Evolutionary conservation across 2,329 filamentous ascomycete genomes (phyloP), one percentile per base, ranked within the genome.

Genomic region (Ceratocystis albifundus): DNA sequence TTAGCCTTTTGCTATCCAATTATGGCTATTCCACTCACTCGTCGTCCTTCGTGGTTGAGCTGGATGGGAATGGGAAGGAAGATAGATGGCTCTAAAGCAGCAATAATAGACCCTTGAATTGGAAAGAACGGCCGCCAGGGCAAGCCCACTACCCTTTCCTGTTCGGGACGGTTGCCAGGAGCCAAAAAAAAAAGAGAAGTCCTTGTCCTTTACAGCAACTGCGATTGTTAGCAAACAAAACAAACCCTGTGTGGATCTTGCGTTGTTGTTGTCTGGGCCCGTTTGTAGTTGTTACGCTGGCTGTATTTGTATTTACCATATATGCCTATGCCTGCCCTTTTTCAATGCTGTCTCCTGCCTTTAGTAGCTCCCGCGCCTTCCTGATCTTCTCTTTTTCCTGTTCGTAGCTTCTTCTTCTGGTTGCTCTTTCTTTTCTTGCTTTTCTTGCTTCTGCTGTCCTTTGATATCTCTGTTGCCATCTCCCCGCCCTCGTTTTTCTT

Each of bases 321-420:
- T 41, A 30, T 59, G 36, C 64, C 57, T 62, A 46, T 59, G 36
- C 64, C 57, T 62, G 46, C 64, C 55, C 28, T 65, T 41, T 36
- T 45, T 41, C 36, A 25, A 20, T 63, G 20, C 48, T 57, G 15
- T n/a, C 22, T 55, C 30, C 22, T 64, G 50, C 25, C 20, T 55
- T 28, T 53, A 25, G 12, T 25, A 53, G 57, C n/a, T 62, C n/a
- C n/a, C 53, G 28, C 59, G 17, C 48, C 45, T 66, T 53, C 59
- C 64, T 61, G 30, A 44, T 65, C 32, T 61, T 55, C 28, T 41
- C 25, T 48, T 22, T n/a, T 46, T 6, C 30, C 48, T 32, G 2
- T 48, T 22, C 22, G 22, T 41, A 25, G n/a, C 22, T 45, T 41
- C 36, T 41, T 41, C 3, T 15, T 28, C 48, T 15, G 45, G 17